phyloP scores from a whole-genome alignment of 495 filamentous ascomycete genomes.

The Podospora comata region DNA sequence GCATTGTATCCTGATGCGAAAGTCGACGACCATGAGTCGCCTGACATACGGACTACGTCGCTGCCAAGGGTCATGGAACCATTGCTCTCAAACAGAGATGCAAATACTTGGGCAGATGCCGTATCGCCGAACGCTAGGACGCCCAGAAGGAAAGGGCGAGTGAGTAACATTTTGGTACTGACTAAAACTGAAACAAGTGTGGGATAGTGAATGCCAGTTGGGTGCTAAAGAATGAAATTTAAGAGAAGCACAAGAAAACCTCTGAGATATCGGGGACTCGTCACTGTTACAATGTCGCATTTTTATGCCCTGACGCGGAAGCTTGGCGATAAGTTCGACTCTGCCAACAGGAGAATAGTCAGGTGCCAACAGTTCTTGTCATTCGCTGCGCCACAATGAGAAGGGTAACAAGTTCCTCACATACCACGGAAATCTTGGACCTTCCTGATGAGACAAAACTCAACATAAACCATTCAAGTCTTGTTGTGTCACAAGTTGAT shows the following conservation, averaged over 20 bases:
- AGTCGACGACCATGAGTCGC: neutral
- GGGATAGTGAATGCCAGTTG: no score
- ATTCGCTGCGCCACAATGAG: neutral
- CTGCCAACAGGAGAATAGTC: neutral
- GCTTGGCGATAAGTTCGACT: neutral
- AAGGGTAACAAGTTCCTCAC: neutral
- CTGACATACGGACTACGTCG: neutral
- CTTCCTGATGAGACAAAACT: no score
- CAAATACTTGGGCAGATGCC: neutral
- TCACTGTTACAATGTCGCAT: neutral
- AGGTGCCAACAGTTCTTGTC: no score
- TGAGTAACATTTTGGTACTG: no score
- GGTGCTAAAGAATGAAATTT: neutral
- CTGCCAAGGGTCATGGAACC: neutral
- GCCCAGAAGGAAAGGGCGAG: no score
- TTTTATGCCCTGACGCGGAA: neutral
- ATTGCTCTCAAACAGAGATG: neutral
- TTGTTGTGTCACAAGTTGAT: no score
- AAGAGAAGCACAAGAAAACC: neutral
- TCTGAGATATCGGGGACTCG: neutral
- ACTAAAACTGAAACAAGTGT: no score
- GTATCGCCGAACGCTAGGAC: neutral
- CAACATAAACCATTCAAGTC: no score
- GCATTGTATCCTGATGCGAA: neutral
- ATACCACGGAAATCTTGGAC: no score